phyloP scores from a whole-genome alignment of 345 rosid genomes.

The Eucalyptus brandiana region DNA sequence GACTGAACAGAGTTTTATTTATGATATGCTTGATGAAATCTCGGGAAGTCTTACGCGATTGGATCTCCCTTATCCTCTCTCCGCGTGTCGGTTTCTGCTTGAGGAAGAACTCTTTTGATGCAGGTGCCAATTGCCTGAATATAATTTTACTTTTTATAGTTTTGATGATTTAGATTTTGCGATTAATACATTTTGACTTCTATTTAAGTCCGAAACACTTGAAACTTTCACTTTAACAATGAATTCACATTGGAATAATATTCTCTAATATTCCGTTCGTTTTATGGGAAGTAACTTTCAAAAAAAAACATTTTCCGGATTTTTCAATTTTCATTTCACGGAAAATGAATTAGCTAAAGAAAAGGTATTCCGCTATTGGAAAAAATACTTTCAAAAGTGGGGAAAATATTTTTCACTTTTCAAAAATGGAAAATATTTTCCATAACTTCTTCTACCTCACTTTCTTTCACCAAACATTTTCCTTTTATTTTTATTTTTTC shows the following conservation, averaged over 20 bases:
- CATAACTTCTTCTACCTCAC: too few relatives aligned
- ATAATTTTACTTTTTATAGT: neutral
- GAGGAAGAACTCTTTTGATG: neutral
- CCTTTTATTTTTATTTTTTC: too few relatives aligned
- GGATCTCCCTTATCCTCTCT: neutral
- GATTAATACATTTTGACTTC: neutral
- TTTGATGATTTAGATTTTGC: neutral
- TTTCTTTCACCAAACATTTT: too few relatives aligned
- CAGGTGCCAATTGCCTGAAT: neutral
- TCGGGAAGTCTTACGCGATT: neutral
- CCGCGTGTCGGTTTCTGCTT: neutral
- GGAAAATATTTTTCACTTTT: too few relatives aligned
- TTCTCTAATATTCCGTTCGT: fast-evolving
- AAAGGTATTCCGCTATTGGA: fast-evolving
- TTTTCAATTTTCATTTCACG: too few relatives aligned
- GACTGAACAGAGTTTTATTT: neutral
- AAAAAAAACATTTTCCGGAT: fast-evolving
- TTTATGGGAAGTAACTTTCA: too few relatives aligned
- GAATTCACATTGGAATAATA: neutral
- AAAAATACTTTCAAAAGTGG: too few relatives aligned
- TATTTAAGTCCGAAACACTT: neutral
- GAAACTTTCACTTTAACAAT: neutral
- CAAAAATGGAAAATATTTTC: fast-evolving
- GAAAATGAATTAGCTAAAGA: fast-evolving
- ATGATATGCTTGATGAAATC: neutral